These are phyloP conservation scores for Poa pratensis DNA, from an alignment of 176 grass and related monocot species.

Conservation along the genomic window DNA sequence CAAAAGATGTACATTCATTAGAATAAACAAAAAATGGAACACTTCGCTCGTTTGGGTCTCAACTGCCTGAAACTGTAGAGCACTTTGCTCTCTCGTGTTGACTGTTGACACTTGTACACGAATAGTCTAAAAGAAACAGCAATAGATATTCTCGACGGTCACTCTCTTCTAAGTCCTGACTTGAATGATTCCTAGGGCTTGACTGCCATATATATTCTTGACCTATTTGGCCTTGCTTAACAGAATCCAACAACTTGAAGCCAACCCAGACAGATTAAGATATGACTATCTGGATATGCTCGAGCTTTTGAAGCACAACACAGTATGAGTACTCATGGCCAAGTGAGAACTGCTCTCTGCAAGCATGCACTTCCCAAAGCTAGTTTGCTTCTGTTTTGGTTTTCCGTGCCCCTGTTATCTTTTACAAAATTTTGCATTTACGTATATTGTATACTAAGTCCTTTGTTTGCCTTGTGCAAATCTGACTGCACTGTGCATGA, in stretches of 20 bases:
- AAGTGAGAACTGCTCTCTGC: neutral
- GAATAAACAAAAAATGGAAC: neutral
- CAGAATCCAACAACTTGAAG: neutral
- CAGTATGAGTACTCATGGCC: neutral
- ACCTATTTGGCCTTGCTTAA: neutral
- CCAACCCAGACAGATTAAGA: slow-evolving; percentile 3
- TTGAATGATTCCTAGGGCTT: neutral
- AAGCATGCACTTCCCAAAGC: neutral
- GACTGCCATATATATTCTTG: neutral
- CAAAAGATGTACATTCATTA: slow-evolving; percentile 32
- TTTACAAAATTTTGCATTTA: neutral
- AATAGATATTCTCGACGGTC: neutral
- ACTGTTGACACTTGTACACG: neutral
- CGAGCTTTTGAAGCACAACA: neutral
- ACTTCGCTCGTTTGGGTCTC: neutral
- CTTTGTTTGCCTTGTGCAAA: neutral
- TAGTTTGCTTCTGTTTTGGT: slow-evolving; percentile 1
- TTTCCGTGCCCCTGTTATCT: neutral
- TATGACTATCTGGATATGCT: neutral
- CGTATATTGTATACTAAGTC: neutral
- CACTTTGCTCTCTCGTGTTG: neutral
- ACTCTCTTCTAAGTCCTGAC: neutral
- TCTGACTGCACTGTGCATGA: neutral
- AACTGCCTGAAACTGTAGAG: slow-evolving; percentile 25
- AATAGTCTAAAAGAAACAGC: neutral